Base-by-base conservation (phyloP, 306 rosid species). In the Rubus parviflorus region DNA sequence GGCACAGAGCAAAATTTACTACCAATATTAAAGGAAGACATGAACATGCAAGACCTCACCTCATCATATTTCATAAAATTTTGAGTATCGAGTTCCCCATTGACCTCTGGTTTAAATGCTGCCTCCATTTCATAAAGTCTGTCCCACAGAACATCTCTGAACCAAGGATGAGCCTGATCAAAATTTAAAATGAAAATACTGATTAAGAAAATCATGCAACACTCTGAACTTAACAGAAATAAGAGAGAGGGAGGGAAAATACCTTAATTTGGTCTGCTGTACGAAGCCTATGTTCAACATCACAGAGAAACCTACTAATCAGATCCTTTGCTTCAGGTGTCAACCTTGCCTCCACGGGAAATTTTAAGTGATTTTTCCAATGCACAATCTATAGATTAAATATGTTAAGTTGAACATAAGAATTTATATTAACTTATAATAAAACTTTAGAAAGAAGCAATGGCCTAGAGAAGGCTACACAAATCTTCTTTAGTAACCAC, bases 51-150 rank as follows among this genome's bases (percentile, higher is more conserved):
- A 76, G 35, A 75, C n/a, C 62, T 75, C 47, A 89, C 98, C 94
- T 92, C 98, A 65, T 92, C 94, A 72, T 90, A 90, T 81, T 92
- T 89, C 97, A 92, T 90, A 81, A 94, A 94, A 82, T 92, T 94
- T 62, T 94, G 98, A n/a, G 97, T 94, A 88, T 94, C 98, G 41
- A 94, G 98, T 63, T 90, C 96, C 54, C 90, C 94, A 51, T 70
- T 70, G 86, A 94, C 97, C 76, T 89, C 92, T 30, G 98, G 98
- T 84, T 92, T 94, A 86, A 91, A 94, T 66, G 98, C 97, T 63
- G 98, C 98, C 64, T 94, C 97, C 35, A 73, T 83, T 81, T 88
- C 97, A 74, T 90, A 94, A 72, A 94, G 94, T 75, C 64, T 80
- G 71, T 92, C 93, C 98, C 98, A 92, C 0, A 15, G 54, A 25